Conservation (phyloP, 805 yeast species). For the Ascoidea rubescens region DNA sequence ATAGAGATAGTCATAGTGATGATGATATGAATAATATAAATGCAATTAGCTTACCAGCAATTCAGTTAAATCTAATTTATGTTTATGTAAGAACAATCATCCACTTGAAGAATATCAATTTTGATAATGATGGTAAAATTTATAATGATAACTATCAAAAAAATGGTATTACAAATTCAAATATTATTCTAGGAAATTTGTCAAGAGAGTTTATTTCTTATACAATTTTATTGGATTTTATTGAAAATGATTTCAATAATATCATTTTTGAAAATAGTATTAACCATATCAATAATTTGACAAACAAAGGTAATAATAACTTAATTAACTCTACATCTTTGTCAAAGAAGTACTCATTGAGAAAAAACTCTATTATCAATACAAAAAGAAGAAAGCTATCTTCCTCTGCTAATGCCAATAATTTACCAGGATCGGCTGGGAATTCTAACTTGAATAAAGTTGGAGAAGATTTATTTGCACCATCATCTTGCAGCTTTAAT, state of each 20-base stretch:
- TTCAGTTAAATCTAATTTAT: conserved; percentile 30
- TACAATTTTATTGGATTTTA: conserved; percentile 3
- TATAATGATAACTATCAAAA: conserved; percentile 7
- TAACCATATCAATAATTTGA: not conserved
- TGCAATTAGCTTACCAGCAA: conserved; percentile 25
- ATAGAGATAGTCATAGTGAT: conserved; percentile 12
- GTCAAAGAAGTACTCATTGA: conserved; percentile 6
- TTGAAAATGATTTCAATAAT: conserved; percentile 2
- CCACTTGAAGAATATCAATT: conserved; percentile 18
- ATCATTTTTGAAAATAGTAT: not conserved
- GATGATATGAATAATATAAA: conserved; percentile 18
- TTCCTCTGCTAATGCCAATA: not conserved
- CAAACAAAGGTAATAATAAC: not conserved
- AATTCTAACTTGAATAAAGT: no score
- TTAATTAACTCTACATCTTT: not conserved
- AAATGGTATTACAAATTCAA: not conserved
- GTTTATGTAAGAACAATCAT: conserved; percentile 27
- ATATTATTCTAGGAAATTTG: not conserved
- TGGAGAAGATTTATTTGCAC: not conserved
- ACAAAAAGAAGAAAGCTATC: not conserved
- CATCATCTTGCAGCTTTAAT: not conserved
- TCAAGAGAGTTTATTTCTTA: conserved; percentile 6
- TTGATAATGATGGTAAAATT: conserved; percentile 2
- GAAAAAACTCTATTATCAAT: conserved; percentile 1
- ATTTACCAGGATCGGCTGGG: not conserved